Percentiles rank a stretch among this genome's conserved stretches.
Conservation (phyloP, 176 grass and related monocot species). For the Phyllostachys edulis region DNA sequence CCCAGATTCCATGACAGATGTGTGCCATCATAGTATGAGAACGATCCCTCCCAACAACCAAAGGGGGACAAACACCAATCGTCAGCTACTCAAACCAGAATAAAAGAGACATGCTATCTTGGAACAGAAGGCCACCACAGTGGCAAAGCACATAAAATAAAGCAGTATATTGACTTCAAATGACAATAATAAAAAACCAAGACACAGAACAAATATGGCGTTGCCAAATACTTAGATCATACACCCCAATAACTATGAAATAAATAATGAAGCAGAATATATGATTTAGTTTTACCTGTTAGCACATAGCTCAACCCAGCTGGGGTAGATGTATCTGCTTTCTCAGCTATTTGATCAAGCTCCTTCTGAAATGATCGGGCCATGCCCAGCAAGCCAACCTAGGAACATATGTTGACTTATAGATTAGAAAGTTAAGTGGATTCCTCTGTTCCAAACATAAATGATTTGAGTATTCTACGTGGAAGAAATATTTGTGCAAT, state of each 20-base stretch:
- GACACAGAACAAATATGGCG: not conserved
- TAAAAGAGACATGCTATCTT: not conserved
- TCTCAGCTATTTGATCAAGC: conserved; percentile 92
- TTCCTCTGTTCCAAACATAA: not conserved
- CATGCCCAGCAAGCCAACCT: conserved; percentile 97
- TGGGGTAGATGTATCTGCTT: conserved; percentile 89
- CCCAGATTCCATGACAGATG: not conserved
- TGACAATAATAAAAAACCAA: not conserved
- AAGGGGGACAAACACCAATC: not conserved
- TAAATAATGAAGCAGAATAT: not conserved
- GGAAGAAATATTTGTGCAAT: not conserved
- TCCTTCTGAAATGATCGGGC: conserved; percentile 95
- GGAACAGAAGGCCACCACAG: not conserved
- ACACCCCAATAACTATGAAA: not conserved
- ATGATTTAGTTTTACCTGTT: conserved; percentile 54
- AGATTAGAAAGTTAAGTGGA: conserved; percentile 14
- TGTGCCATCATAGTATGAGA: not conserved
- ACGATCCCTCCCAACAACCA: not conserved
- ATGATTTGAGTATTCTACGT: not conserved
- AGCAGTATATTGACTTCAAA: not conserved
- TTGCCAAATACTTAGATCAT: not conserved
- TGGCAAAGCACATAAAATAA: not conserved
- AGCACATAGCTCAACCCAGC: conserved; percentile 87
- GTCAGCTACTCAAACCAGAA: not conserved
- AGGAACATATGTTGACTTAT: conserved; percentile 21